These are phyloP conservation scores for Alternaria gansuensis DNA, from an alignment of 2,329 filamentous ascomycete genomes.

Conservation along the genomic window DNA sequence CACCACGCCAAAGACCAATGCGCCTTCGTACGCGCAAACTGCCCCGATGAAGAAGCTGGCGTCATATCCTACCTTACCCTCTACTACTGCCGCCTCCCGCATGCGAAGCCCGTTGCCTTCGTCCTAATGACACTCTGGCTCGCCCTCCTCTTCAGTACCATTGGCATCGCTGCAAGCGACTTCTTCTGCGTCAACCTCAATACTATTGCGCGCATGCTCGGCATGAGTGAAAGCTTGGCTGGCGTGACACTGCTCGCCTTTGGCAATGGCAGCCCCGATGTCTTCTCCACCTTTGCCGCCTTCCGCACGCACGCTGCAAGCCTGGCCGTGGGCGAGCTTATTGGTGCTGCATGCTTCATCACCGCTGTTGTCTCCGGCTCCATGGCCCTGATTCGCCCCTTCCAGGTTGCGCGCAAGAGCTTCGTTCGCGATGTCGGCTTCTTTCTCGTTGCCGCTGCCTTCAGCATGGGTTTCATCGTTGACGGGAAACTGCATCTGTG, in stretches of 20 bases:
- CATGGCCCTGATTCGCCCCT: slow-evolving; percentile 96
- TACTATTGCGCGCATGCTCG: slow-evolving; percentile 87
- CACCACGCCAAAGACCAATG: slow-evolving; percentile 81
- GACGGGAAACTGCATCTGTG: slow-evolving; percentile 85
- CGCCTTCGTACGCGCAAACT: slow-evolving; percentile 82
- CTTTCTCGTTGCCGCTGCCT: slow-evolving; percentile 85
- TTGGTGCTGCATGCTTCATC: slow-evolving; percentile 95
- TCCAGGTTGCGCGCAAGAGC: slow-evolving; percentile 86
- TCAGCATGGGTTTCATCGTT: slow-evolving; percentile 85
- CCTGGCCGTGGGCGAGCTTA: slow-evolving; percentile 92
- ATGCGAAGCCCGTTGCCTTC: slow-evolving; percentile 80
- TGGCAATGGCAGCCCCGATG: slow-evolving; percentile 96
- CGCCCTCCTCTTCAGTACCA: slow-evolving; percentile 89
- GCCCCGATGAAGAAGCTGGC: slow-evolving; percentile 87
- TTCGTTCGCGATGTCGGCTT: slow-evolving; percentile 93
- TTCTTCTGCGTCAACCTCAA: slow-evolving; percentile 98
- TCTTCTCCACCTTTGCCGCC: slow-evolving; percentile 97
- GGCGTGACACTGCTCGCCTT: slow-evolving; percentile 97
- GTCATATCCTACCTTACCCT: slow-evolving; percentile 86
- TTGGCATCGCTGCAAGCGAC: slow-evolving; percentile 96
- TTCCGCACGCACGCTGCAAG: slow-evolving; percentile 98
- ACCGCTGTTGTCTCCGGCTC: slow-evolving; percentile 94
- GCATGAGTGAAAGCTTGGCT: slow-evolving; percentile 93
- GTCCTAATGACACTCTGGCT: slow-evolving; percentile 81
- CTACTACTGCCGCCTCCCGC: slow-evolving; percentile 83